Percentiles rank a stretch among this genome's conserved stretches.
These are phyloP conservation scores for Phylloporus rhodoxanthus DNA, from an alignment of 768 basidiomycete species.

Conservation along the genomic window DNA sequence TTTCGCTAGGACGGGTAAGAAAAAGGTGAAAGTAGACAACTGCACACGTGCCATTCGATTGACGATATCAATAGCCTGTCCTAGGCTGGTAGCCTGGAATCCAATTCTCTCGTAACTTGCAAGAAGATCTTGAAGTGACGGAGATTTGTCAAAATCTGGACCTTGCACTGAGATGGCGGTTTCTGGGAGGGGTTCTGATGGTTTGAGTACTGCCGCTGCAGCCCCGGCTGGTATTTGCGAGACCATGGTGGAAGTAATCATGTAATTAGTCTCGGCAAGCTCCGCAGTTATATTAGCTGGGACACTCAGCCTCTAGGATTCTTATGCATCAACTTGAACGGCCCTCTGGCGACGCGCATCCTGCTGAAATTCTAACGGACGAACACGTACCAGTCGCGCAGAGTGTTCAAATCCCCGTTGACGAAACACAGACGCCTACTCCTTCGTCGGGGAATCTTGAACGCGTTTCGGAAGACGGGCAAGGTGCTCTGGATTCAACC, in stretches of 20 bases:
- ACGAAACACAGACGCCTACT: constrained; percentile 4
- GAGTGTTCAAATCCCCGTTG: not conserved
- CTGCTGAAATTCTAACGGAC: constrained; percentile 3
- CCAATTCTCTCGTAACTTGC: constrained; percentile 84
- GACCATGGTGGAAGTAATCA: constrained; percentile 7
- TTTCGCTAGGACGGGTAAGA: constrained; percentile 48
- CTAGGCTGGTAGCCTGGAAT: constrained; percentile 94
- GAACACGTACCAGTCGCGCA: constrained; percentile 8
- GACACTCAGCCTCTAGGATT: not conserved
- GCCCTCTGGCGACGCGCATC: constrained; percentile 2
- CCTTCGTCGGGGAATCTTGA: constrained; percentile 1
- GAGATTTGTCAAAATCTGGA: constrained; percentile 73
- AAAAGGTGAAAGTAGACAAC: not conserved
- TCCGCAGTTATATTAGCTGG: constrained; percentile 11
- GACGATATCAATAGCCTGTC: constrained; percentile 82
- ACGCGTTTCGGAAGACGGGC: not conserved
- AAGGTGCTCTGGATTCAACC: not conserved
- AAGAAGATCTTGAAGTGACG: constrained; percentile 66
- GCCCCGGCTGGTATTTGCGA: constrained; percentile 47
- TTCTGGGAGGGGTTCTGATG: constrained; percentile 64
- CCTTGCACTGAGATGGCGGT: constrained; percentile 72
- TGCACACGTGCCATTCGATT: constrained; percentile 73
- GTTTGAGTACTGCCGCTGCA: constrained; percentile 71
- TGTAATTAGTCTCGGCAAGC: constrained; percentile 26
- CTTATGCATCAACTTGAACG: constrained; percentile 19